Evolutionary conservation across 2,329 filamentous ascomycete genomes (phyloP).

Genomic region (Colletotrichum magnum): DNA sequence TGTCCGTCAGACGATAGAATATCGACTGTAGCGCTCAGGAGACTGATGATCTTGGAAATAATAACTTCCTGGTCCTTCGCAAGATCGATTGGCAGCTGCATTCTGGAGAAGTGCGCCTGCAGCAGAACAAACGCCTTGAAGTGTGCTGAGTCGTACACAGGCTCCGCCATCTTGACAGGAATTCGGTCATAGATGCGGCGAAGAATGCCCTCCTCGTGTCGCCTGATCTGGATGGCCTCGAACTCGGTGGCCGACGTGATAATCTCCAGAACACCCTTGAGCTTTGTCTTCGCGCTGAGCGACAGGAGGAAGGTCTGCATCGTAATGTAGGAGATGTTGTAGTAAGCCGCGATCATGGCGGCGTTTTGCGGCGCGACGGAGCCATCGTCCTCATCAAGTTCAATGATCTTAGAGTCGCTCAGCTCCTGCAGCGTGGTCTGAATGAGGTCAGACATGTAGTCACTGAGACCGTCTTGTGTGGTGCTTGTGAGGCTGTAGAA

Average conservation of each 20-base stretch:
- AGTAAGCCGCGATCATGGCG: slow-evolving; percentile 98
- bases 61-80: slow-evolving; percentile 96
- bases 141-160: slow-evolving; percentile 91
- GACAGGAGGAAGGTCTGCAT: slow-evolving; percentile 99
- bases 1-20: slow-evolving; percentile 96
- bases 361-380: slow-evolving; percentile 91
- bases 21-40: slow-evolving; percentile 93
- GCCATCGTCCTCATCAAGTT: slow-evolving; percentile 95
- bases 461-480: slow-evolving; percentile 92
- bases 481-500: slow-evolving; percentile 93
- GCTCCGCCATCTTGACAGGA: slow-evolving; percentile 94
- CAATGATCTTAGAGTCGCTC: slow-evolving; percentile 93
- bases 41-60: slow-evolving; percentile 84
- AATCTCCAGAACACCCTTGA: slow-evolving; percentile 97
- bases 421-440: slow-evolving; percentile 94
- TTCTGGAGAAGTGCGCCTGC: slow-evolving; percentile 96
- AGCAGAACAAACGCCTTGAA: slow-evolving; percentile 99
- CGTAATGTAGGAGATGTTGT: slow-evolving; percentile 99
- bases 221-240: slow-evolving; percentile 92
- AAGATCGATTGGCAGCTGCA: slow-evolving; percentile 95
- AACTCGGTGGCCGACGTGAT: slow-evolving; percentile 98
- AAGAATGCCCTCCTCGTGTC: slow-evolving; percentile 90
- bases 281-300: slow-evolving; percentile 87
- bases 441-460: slow-evolving; percentile 93
- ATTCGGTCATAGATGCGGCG: slow-evolving; percentile 94